phyloP scores from a whole-genome alignment of 352 stramenopile species.

The Phytophthora podocarpi region DNA sequence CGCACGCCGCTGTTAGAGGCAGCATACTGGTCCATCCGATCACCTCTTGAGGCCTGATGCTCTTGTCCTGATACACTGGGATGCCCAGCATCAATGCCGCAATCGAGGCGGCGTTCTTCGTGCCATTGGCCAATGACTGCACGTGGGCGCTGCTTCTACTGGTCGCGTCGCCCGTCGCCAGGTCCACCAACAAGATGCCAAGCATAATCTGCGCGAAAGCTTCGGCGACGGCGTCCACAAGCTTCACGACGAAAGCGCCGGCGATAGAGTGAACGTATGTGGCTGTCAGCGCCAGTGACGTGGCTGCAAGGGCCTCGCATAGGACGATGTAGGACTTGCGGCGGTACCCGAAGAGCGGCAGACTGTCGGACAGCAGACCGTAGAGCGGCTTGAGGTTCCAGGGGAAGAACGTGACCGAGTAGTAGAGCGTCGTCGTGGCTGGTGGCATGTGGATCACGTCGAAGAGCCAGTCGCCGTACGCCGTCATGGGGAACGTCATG shows the following conservation, averaged over 20 bases:
- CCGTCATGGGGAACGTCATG: slow-evolving; percentile 79
- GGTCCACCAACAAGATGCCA: slow-evolving; percentile 72
- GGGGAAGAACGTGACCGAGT: slow-evolving; percentile 81
- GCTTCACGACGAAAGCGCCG: slow-evolving; percentile 68
- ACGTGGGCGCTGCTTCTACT: slow-evolving; percentile 63
- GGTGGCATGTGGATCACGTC: slow-evolving; percentile 77
- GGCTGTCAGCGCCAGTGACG: slow-evolving; percentile 64
- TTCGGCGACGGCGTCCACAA: slow-evolving; percentile 73
- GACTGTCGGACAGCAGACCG: slow-evolving; percentile 77
- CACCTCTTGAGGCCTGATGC: slow-evolving; percentile 48
- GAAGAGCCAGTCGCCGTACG: slow-evolving; percentile 82
- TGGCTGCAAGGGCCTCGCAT: slow-evolving; percentile 61
- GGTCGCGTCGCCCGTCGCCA: slow-evolving; percentile 57
- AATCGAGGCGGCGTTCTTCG: slow-evolving; percentile 74
- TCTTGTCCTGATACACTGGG: slow-evolving; percentile 67
- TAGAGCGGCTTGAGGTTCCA: slow-evolving; percentile 88
- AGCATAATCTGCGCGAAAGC: slow-evolving; percentile 87
- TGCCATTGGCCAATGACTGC: slow-evolving; percentile 73
- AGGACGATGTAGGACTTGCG: slow-evolving; percentile 86
- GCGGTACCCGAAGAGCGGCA: slow-evolving; percentile 73
- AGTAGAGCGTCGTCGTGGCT: slow-evolving; percentile 80
- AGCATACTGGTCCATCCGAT: slow-evolving; percentile 71
- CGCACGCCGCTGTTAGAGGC: slow-evolving; percentile 50
- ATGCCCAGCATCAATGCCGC: slow-evolving; percentile 63
- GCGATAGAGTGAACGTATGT: slow-evolving; percentile 58